Evolutionary conservation across 192 early-diverging fungal genomes (phyloP).

Genomic region (Coemansia sp.): DNA sequence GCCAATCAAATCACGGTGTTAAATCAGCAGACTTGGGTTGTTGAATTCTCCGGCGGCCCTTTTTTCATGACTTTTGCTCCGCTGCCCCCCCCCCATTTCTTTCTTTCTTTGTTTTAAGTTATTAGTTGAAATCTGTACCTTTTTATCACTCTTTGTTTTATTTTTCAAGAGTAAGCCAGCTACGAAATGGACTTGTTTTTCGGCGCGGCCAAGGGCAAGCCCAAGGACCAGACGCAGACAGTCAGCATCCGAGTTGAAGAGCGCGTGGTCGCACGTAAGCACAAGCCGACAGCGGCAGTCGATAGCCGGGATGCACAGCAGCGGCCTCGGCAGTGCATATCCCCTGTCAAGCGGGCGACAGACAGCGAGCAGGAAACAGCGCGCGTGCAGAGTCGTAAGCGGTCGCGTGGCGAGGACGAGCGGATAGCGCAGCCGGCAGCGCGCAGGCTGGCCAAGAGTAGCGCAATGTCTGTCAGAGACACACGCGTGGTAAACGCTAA

Average conservation of each 20-base stretch:
- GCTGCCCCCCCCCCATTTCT: not conserved
- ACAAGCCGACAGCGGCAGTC: not conserved
- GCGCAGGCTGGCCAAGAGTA: conserved; percentile 10
- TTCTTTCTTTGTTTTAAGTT: not conserved
- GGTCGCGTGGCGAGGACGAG: not conserved
- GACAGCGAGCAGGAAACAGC: not conserved
- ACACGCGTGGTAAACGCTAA: conserved; percentile 38
- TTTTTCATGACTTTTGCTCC: not conserved
- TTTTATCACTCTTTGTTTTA: not conserved
- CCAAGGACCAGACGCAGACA: conserved; percentile 24
- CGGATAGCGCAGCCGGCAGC: conserved; percentile 7
- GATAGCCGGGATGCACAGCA: not conserved
- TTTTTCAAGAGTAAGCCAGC: not conserved
- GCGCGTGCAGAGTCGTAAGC: not conserved
- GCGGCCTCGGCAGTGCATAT: not conserved
- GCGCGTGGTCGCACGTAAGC: conserved; percentile 12
- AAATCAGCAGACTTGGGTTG: not conserved
- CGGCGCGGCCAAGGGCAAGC: conserved; percentile 24
- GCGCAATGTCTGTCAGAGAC: conserved; percentile 19
- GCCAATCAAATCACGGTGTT: not conserved
- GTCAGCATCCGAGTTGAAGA: conserved; percentile 45
- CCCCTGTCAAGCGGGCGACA: not conserved
- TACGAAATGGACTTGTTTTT: conserved; percentile 50
- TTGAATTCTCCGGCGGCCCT: not conserved
- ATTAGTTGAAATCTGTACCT: not conserved